Base-by-base conservation (phyloP, 2,329 filamentous ascomycete species). In the Fusarium gaditjirri region DNA sequence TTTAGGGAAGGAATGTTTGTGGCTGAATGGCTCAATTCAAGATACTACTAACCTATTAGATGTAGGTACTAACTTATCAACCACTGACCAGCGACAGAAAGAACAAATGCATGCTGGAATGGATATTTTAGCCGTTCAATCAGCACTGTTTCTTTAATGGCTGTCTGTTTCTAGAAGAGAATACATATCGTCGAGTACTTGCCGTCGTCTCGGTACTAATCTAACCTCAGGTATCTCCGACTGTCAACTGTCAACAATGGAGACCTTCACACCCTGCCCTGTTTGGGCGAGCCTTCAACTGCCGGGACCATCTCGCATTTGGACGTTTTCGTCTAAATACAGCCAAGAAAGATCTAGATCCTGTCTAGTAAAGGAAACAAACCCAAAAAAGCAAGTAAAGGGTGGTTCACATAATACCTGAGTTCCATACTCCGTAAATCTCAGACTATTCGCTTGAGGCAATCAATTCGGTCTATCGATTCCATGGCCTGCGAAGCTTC, bases 1-100 rank as follows among this genome's bases (percentile, higher is more conserved):
- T 42, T 25, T 29, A 69, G 61, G 42, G 23, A 57, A 71, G 70
- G 70, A 73, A 73, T 71, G 70, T 25, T 39, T 41, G 56, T 56
- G 53, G 61, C 49, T 73, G 38, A 64, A 36, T 33, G 31, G 17
- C 23, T 42, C 25, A 43, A n/a, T 39, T 41, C 13, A 38, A 39
- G 31, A 39, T 33, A 25, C 25, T 25, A 25, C 25, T 25, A 25
- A 25, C 25, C n/a, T 23, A 25, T 43, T 33, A 8, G 13, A 33
- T 10, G 29, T 33, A 33, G n/a, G 12, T 49, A 19, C 16, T n/a
- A 33, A 19, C 16, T n/a, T 35, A 19, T 53, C 35, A 29, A 47
- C 23, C 21, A 62, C 17, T 8, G n/a, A 23, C 8, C 21, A 62
- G 21, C 10, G n/a, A 23, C 8, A 47, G 25, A 43, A 35, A 17